A percentile compares a stretch with the other conserved stretches of the same genome.
Conservation (phyloP, 2,329 filamentous ascomycete genomes). For the Mycosphaerella arachidis region DNA sequence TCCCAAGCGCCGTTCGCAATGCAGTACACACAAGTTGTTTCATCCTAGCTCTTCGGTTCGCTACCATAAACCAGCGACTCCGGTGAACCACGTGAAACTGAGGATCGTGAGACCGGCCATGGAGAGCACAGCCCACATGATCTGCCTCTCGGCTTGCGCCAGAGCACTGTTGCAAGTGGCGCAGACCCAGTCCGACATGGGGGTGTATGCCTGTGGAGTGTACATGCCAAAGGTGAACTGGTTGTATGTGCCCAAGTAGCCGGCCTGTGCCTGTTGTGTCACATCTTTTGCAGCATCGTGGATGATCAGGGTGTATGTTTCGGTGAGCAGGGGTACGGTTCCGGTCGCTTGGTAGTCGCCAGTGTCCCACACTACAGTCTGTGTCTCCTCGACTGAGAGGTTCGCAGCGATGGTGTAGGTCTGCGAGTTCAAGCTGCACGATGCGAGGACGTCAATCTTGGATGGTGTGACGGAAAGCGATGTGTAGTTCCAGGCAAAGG, state of each 20-base stretch:
- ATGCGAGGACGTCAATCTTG: constrained; percentile 58
- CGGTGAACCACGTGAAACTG: constrained; percentile 53
- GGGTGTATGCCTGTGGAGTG: constrained; percentile 47
- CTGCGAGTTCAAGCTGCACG: constrained; percentile 54
- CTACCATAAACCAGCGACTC: constrained; percentile 40
- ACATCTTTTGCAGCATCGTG: constrained; percentile 54
- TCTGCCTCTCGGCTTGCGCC: constrained; percentile 50
- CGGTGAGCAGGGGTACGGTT: constrained; percentile 50
- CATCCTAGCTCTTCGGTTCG: background rate
- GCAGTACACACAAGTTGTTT: constrained; percentile 10
- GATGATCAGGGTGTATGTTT: constrained; percentile 60
- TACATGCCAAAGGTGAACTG: constrained; percentile 62
- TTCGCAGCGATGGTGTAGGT: constrained; percentile 61
- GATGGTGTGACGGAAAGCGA: constrained; percentile 56
- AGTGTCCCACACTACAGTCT: constrained; percentile 58
- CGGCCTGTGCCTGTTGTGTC: constrained; percentile 49
- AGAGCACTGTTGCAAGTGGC: constrained; percentile 55
- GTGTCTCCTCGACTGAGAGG: constrained; percentile 45
- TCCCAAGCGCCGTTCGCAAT: constrained; percentile 17
- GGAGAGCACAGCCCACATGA: constrained; percentile 52
- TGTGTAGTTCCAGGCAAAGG: constrained; percentile 67
- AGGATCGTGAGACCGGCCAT: constrained; percentile 54
- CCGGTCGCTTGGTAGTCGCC: constrained; percentile 47
- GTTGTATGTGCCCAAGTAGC: constrained; percentile 51
- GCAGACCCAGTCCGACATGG: constrained; percentile 44